Conservation (phyloP, 169 alveolate genomes). For the Cryptosporidium viatorum region DNA sequence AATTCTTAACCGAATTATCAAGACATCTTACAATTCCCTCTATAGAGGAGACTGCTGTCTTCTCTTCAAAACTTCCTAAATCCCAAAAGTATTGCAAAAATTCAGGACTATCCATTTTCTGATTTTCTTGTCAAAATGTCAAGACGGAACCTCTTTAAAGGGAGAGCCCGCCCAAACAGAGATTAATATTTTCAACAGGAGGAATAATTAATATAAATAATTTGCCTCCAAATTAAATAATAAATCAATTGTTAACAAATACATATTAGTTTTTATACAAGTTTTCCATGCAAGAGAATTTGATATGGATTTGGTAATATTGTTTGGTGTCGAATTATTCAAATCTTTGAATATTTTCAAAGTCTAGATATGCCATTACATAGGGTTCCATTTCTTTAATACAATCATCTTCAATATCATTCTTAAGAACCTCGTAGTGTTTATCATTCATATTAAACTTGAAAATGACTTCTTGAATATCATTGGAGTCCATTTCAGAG, state of each 20-base stretch:
- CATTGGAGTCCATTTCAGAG: conserved; percentile 1
- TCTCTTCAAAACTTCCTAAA: conserved; percentile 66
- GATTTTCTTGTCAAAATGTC: conserved; percentile 42
- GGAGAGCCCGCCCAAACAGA: conserved; percentile 37
- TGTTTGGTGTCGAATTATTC: neutral
- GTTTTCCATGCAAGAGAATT: neutral
- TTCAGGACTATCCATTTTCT: conserved; percentile 71
- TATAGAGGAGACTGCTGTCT: conserved; percentile 30
- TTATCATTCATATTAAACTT: conserved; percentile 2
- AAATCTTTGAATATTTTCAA: conserved; percentile 46
- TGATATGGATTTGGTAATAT: neutral
- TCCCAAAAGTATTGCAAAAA: conserved; percentile 75
- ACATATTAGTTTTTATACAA: too few relatives aligned
- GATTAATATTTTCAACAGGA: neutral
- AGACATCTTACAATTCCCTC: conserved; percentile 44
- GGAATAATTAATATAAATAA: neutral
- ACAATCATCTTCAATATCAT: neutral
- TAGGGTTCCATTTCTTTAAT: conserved; percentile 29
- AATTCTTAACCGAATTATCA: neutral
- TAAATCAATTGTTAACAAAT: neutral
- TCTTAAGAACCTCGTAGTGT: conserved; percentile 9
- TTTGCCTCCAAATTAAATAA: conserved; percentile 3
- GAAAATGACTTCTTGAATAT: conserved; percentile 29
- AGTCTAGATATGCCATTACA: conserved; percentile 63
- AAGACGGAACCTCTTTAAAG: conserved; percentile 48